Base-by-base conservation (phyloP, 2,329 filamentous ascomycete genomes). In the Tolypocladium tundrense region DNA sequence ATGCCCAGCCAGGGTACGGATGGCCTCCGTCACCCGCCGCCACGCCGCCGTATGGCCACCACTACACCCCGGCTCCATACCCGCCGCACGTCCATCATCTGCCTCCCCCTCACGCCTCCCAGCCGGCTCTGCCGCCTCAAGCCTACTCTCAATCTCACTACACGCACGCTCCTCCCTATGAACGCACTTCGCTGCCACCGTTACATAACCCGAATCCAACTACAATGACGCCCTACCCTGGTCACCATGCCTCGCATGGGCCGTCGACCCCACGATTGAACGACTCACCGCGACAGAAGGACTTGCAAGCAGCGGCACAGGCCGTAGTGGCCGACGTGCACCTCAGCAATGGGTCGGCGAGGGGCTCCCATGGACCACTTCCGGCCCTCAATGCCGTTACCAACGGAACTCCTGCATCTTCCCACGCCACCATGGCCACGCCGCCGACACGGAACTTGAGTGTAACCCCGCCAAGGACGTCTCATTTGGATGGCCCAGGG, bases 1-100 rank as follows among this genome's bases (percentile, higher is more conserved):
- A 78, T 60, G 67, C 70, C 16, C 73, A 78, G 57, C 70, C 70
- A 50, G 73, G 73, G 42, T 81, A 82, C 64, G 72, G 69, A 19
- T 84, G 79, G 81, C 81, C 79, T 48, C 80, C 76, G n/a, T 83
- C 79, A 27, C 81, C 80, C 7, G 74, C 78, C 7, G 75, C 77
- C 7, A 83, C 80, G 27, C 80, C 81, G 53, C 80, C 80, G 0
- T 83, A 78, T 62, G 70, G 69, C 62, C 79, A 81, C 61, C 79
- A 81, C 61, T 77, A 78, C 62, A 68, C 70, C 7, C 65, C 69
- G 2, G 70, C 71, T 31, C 67, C 72, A 4, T 77, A 76, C 60
- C 68, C 71, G 48, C 64, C 65, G 13, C 60, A 60, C 62, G 58
- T 59, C 6, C 69, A 70, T 27, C 65, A 66, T 45, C 69, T 62